phyloP scores from a whole-genome alignment of 2,329 filamentous ascomycete species.

The Clarireedia homoeocarpa region DNA sequence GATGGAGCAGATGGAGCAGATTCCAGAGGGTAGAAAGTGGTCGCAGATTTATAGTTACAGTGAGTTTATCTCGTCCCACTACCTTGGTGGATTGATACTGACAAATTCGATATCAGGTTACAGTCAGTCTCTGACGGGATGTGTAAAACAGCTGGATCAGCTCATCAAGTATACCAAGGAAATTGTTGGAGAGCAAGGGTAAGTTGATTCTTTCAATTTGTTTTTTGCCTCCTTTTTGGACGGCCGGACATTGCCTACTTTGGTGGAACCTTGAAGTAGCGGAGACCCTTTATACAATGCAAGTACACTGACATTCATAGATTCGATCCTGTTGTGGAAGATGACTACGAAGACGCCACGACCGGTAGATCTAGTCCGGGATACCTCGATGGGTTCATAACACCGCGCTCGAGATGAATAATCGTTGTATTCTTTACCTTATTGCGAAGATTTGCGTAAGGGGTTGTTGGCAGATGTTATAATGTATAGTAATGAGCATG shows the following conservation, averaged over 20 bases:
- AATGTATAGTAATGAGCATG: too few species aligned
- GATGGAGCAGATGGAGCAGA: conserved; percentile 16
- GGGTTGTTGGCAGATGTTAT: too few species aligned
- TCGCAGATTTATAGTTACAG: conserved; percentile 47
- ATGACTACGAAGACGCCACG: conserved; percentile 11
- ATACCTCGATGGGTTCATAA: background rate
- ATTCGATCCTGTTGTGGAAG: conserved; percentile 16
- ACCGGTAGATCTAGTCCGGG: background rate
- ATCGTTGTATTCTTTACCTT: too few species aligned
- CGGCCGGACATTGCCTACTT: too few species aligned
- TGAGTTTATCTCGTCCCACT: background rate
- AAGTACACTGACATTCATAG: background rate
- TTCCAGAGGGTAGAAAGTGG: conserved; percentile 37
- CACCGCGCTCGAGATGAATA: background rate
- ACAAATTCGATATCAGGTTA: conserved; percentile 29
- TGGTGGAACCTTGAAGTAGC: too few species aligned
- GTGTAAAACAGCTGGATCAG: conserved; percentile 44
- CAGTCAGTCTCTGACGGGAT: conserved; percentile 45
- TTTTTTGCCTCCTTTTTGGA: background rate
- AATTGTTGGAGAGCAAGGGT: conserved; percentile 47
- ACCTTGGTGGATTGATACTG: background rate
- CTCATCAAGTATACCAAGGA: conserved; percentile 49
- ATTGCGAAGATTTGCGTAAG: too few species aligned
- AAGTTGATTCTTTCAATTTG: background rate
- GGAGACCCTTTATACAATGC: background rate